Conservation (phyloP, 306 rosid species). For the Delonix regia region DNA sequence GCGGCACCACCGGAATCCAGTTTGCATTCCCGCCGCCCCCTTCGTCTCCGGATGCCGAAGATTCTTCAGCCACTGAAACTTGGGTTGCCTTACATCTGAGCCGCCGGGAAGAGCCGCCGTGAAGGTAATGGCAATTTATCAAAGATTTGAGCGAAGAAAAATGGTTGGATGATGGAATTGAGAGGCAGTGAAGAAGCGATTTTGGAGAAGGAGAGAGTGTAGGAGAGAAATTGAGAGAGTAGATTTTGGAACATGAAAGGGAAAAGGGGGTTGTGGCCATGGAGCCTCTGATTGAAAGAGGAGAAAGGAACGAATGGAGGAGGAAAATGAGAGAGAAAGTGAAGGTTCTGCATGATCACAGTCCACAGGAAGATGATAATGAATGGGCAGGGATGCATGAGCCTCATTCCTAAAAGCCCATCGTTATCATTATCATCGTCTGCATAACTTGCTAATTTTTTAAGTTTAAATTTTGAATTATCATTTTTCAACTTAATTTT, state of each 20-base stretch:
- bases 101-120: background rate
- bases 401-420: constrained; percentile 30
- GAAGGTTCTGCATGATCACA: background rate
- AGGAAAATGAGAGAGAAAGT: background rate
- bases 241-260: constrained; percentile 41
- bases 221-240: constrained; percentile 26
- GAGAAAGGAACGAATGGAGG: background rate
- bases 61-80: constrained; percentile 62
- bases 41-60: constrained; percentile 57
- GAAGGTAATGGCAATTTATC: background rate
- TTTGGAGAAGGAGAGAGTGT: constrained; percentile 4
- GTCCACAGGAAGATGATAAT: constrained; percentile 44
- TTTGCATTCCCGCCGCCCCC: constrained; percentile 24
- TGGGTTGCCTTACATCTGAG: constrained; percentile 67
- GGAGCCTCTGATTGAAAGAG: constrained; percentile 21
- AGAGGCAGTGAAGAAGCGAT: constrained; percentile 25
- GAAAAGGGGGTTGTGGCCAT: constrained; percentile 53
- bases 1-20: constrained; percentile 95
- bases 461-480: too few relatives aligned
- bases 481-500: too few relatives aligned
- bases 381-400: background rate
- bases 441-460: too few relatives aligned
- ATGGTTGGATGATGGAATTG: background rate
- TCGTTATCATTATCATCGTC: too few relatives aligned
- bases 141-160: constrained; percentile 20